These are phyloP conservation scores for Cephalotrichum gorgonifer DNA, from an alignment of 2,329 filamentous ascomycete species.

Conservation along the genomic window DNA sequence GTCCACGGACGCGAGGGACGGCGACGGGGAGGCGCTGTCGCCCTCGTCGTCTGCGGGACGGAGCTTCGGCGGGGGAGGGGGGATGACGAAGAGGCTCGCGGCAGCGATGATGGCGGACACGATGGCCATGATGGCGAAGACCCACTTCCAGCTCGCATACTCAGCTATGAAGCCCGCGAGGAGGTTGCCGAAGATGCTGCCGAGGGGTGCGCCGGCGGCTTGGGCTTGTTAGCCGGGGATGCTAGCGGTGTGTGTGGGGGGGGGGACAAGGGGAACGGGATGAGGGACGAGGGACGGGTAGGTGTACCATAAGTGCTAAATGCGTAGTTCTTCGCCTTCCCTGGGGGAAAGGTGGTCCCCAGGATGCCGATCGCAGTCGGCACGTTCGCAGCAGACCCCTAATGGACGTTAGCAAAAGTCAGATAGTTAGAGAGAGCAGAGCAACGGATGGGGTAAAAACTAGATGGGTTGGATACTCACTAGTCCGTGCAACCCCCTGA, in stretches of 20 bases:
- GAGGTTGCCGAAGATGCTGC: slow-evolving; percentile 54
- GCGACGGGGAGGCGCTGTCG: background rate
- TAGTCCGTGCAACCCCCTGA: slow-evolving; percentile 56
- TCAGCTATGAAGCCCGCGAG: slow-evolving; percentile 53
- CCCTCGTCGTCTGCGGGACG: slow-evolving; percentile 12
- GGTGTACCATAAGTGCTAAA: slow-evolving; percentile 49
- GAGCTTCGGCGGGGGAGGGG: slow-evolving; percentile 24
- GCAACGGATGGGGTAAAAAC: background rate
- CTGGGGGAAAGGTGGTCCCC: slow-evolving; percentile 55
- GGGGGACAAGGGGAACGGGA: background rate
- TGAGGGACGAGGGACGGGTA: background rate
- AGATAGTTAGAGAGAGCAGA: background rate
- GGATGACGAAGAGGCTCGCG: slow-evolving; percentile 50
- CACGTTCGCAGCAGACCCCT: slow-evolving; percentile 57
- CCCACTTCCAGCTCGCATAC: slow-evolving; percentile 55
- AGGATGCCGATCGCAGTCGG: slow-evolving; percentile 63
- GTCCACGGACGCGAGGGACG: slow-evolving; percentile 25
- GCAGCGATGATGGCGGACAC: slow-evolving; percentile 45
- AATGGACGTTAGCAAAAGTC: background rate
- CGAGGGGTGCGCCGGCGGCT: slow-evolving; percentile 55
- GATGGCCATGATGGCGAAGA: slow-evolving; percentile 55
- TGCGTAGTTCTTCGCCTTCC: slow-evolving; percentile 60
- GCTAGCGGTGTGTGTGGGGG: background rate
- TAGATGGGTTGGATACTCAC: background rate
- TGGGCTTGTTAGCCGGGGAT: background rate